Evolutionary conservation across 768 basidiomycete species (phyloP).

Genomic region (Phylloporus arenicola): DNA sequence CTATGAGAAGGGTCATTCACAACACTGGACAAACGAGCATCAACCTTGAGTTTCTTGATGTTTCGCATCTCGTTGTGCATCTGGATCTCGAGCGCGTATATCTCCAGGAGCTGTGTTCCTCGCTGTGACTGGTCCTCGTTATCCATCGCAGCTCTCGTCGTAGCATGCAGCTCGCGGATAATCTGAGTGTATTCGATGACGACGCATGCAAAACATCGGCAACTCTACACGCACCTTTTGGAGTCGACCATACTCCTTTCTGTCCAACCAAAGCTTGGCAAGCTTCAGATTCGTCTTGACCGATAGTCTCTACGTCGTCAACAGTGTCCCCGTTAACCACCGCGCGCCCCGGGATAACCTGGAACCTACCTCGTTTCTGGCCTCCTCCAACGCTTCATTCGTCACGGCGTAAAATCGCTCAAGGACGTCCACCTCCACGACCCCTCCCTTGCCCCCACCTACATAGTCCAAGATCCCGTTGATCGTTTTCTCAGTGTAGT

Average conservation of each 20-base stretch:
- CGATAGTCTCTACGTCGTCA: slow-evolving; percentile 64
- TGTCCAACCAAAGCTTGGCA: slow-evolving; percentile 95
- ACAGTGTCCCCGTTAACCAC: neutral
- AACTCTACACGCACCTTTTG: slow-evolving; percentile 52
- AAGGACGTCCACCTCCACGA: slow-evolving; percentile 76
- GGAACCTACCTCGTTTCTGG: slow-evolving; percentile 85
- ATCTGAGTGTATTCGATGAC: slow-evolving; percentile 40
- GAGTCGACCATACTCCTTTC: slow-evolving; percentile 83
- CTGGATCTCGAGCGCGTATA: slow-evolving; percentile 97
- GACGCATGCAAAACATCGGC: neutral
- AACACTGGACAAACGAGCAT: neutral
- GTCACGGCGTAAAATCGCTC: slow-evolving; percentile 96
- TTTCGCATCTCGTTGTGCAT: slow-evolving; percentile 98
- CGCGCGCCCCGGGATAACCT: neutral
- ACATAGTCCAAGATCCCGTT: slow-evolving; percentile 98
- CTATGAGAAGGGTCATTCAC: neutral
- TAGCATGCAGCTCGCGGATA: slow-evolving; percentile 67
- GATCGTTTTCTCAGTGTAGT: slow-evolving; percentile 97
- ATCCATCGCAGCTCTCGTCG: slow-evolving; percentile 56
- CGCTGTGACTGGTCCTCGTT: slow-evolving; percentile 85
- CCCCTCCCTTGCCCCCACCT: slow-evolving; percentile 78
- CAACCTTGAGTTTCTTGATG: slow-evolving; percentile 90
- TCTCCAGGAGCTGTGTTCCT: slow-evolving; percentile 91
- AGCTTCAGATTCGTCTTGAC: slow-evolving; percentile 96
- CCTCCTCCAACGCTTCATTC: slow-evolving; percentile 82